Percentiles rank a stretch among this genome's conserved stretches.
Conservation (phyloP, 345 rosid species). For the Boechera retrofracta region DNA sequence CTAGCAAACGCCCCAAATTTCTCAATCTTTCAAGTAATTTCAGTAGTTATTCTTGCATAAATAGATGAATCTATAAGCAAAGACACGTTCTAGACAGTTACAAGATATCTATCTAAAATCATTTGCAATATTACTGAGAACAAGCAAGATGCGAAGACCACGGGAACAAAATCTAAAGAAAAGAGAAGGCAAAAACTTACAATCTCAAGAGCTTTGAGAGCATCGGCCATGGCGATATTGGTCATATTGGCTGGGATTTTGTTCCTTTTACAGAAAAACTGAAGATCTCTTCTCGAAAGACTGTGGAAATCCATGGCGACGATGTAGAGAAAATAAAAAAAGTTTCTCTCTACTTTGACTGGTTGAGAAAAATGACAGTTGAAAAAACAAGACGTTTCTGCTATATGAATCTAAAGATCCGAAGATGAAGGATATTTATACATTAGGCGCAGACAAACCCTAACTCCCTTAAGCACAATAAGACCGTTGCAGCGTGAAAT, state of each 20-base stretch:
- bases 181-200: slow-evolving; percentile 46
- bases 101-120: neutral
- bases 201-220: slow-evolving; percentile 72
- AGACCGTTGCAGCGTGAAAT: slow-evolving; percentile 58
- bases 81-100: neutral
- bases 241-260: slow-evolving; percentile 89
- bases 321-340: slow-evolving; percentile 8
- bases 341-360: neutral
- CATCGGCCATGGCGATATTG: slow-evolving; percentile 90
- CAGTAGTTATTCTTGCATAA: neutral
- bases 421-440: slow-evolving; percentile 41
- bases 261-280: slow-evolving; percentile 91
- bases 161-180: neutral
- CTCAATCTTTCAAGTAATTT: neutral
- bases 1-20: neutral
- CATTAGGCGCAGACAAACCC: slow-evolving; percentile 39
- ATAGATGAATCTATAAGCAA: neutral
- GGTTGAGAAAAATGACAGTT: slow-evolving; percentile 36
- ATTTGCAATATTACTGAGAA: neutral
- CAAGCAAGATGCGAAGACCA: neutral
- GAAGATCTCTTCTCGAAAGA: slow-evolving; percentile 85
- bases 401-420: slow-evolving; percentile 9
- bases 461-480: slow-evolving; percentile 31
- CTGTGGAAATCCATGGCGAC: slow-evolving; percentile 73
- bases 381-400: slow-evolving; percentile 42